phyloP scores from a whole-genome alignment of 1,284 basidiomycete species.

The Leccinum fuscescens region DNA sequence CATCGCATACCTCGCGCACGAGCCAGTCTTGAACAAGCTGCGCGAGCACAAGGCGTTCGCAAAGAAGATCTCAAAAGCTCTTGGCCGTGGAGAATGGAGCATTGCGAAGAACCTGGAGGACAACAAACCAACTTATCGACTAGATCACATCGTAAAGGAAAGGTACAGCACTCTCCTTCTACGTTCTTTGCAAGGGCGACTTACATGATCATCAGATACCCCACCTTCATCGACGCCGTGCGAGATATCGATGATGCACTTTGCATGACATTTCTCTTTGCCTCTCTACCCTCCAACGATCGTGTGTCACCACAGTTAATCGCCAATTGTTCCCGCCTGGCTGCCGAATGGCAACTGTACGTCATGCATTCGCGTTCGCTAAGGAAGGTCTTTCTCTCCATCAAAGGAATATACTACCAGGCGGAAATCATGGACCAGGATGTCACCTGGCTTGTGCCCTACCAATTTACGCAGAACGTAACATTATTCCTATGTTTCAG shows the following conservation, averaged over 20 bases:
- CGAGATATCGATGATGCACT: constrained; percentile 97
- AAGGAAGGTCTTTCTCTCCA: constrained; percentile 92
- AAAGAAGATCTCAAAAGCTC: constrained; percentile 92
- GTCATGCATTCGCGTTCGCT: constrained; percentile 87
- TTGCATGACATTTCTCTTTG: constrained; percentile 92
- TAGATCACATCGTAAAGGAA: constrained; percentile 99
- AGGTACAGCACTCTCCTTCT: constrained; percentile 48
- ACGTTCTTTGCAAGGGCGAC: not conserved
- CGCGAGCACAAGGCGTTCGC: constrained; percentile 99
- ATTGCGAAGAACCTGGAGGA: constrained; percentile 94
- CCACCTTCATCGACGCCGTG: constrained; percentile 93
- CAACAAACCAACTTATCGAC: constrained; percentile 81
- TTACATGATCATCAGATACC: constrained; percentile 64
- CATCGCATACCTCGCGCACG: constrained; percentile 95
- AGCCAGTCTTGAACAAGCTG: constrained; percentile 93
- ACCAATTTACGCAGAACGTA: constrained; percentile 96
- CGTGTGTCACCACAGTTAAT: constrained; percentile 84
- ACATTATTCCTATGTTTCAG: constrained; percentile 24
- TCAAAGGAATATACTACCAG: constrained; percentile 99
- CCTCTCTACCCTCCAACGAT: constrained; percentile 81
- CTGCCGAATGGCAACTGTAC: constrained; percentile 94
- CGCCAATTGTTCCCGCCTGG: constrained; percentile 87
- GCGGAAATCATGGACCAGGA: constrained; percentile 92
- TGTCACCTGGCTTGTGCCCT: constrained; percentile 96
- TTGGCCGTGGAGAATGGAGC: constrained; percentile 94